These are phyloP conservation scores for Ceratobasidium theobromae DNA, from an alignment of 1,284 basidiomycete species.

Conservation along the genomic window DNA sequence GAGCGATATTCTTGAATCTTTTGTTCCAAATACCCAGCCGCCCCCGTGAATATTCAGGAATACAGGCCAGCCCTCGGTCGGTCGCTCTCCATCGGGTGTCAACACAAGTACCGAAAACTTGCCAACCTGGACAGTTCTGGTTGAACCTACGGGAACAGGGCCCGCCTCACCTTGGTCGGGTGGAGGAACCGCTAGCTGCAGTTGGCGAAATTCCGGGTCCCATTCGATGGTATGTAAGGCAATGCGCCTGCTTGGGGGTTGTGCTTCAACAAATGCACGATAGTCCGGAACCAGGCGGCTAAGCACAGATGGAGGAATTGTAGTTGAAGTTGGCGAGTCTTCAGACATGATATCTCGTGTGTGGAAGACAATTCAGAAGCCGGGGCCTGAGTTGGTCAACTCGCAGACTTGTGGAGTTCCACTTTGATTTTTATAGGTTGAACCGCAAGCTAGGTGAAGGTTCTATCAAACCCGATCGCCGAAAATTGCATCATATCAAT, in stretches of 20 bases:
- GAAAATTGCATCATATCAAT: no score
- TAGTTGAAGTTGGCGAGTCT: no score
- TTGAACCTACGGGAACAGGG: not conserved
- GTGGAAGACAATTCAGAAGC: no score
- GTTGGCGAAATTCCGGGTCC: not conserved
- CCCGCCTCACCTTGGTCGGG: not conserved
- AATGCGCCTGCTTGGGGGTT: not conserved
- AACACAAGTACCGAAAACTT: slow-evolving; percentile 57
- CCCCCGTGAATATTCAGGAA: slow-evolving; percentile 65
- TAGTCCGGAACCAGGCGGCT: slow-evolving; percentile 2
- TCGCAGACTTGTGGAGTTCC: no score
- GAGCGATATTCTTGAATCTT: slow-evolving; percentile 20
- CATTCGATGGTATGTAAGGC: not conserved
- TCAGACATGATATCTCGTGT: no score
- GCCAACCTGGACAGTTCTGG: slow-evolving; percentile 40
- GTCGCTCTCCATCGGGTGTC: slow-evolving; percentile 55
- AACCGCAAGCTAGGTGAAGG: no score
- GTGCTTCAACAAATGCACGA: slow-evolving; percentile 1
- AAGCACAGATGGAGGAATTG: not conserved
- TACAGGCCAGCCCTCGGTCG: slow-evolving; percentile 59
- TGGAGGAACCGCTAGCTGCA: not conserved
- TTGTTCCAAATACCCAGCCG: slow-evolving; percentile 39
- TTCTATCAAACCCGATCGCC: no score
- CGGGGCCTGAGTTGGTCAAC: no score
- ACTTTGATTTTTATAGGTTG: no score